These are phyloP conservation scores for Coemansia sp. DNA, from an alignment of 192 early-diverging fungal species.

Conservation along the genomic window DNA sequence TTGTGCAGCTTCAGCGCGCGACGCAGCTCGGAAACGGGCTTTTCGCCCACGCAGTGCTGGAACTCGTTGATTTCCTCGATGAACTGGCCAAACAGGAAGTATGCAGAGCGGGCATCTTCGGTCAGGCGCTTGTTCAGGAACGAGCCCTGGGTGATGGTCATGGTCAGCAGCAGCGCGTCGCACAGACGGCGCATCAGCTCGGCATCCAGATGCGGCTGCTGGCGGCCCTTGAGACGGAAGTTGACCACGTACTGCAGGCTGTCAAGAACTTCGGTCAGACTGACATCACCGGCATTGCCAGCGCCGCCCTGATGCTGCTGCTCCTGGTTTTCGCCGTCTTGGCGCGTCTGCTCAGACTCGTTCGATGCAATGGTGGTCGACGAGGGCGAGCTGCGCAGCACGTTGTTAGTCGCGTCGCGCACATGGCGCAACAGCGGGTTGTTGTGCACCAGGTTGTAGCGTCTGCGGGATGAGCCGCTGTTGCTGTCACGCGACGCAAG, in stretches of 20 bases:
- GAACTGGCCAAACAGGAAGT: slow-evolving; percentile 94
- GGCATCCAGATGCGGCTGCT: slow-evolving; percentile 77
- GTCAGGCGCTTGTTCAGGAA: slow-evolving; percentile 65
- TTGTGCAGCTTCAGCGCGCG: slow-evolving; percentile 63
- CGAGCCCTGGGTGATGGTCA: slow-evolving; percentile 64
- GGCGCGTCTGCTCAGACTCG: slow-evolving; percentile 15
- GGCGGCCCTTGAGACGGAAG: slow-evolving; percentile 84
- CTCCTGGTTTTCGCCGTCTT: slow-evolving; percentile 43
- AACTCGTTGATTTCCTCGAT: slow-evolving; percentile 93
- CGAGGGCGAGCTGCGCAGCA: slow-evolving; percentile 49
- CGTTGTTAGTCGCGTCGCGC: slow-evolving; percentile 41
- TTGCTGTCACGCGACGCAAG: slow-evolving; percentile 39
- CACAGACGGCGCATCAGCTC: slow-evolving; percentile 84
- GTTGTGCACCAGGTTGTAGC: slow-evolving; percentile 50
- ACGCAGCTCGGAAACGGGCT: slow-evolving; percentile 78
- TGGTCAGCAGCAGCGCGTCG: slow-evolving; percentile 83
- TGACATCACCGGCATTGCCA: slow-evolving; percentile 19
- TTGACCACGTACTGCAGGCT: slow-evolving; percentile 94
- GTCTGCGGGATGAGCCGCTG: slow-evolving; percentile 18
- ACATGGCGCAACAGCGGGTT: slow-evolving; percentile 43
- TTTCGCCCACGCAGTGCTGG: slow-evolving; percentile 74
- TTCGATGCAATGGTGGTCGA: slow-evolving; percentile 29
- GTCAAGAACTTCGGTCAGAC: slow-evolving; percentile 72
- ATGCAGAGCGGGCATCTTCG: slow-evolving; percentile 80
- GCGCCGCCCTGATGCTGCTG: slow-evolving; percentile 10